A percentile compares a stretch with the other conserved stretches of the same genome.
Evolutionary conservation across 2,329 filamentous ascomycete species (phyloP).

Genomic region (Grosmannia clavigera): DNA sequence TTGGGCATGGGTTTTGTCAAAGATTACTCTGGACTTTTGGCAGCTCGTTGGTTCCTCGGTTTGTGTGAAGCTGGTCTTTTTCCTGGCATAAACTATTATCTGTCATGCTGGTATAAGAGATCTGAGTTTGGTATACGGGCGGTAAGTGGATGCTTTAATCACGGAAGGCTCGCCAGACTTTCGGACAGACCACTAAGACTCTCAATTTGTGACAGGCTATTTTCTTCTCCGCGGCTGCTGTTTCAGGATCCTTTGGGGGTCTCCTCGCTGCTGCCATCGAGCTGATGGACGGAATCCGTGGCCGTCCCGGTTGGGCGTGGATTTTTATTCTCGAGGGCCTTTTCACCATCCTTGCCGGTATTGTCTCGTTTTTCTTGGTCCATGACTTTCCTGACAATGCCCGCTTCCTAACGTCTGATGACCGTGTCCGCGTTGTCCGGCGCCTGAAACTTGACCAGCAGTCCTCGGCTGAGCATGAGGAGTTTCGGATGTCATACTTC

Average conservation of each 20-base stretch:
- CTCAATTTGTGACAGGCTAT: constrained; percentile 35
- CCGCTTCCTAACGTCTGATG: constrained; percentile 51
- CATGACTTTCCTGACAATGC: constrained; percentile 69
- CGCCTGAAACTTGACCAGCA: constrained; percentile 58
- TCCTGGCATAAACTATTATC: constrained; percentile 55
- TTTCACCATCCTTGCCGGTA: constrained; percentile 51
- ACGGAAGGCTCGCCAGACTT: too few relatives aligned
- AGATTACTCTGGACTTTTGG: constrained; percentile 52
- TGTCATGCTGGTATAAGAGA: constrained; percentile 69
- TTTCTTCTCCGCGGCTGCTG: constrained; percentile 68
- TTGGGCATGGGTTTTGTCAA: constrained; percentile 54
- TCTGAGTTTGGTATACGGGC: constrained; percentile 61
- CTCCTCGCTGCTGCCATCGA: constrained; percentile 57
- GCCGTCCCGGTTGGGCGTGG: constrained; percentile 43
- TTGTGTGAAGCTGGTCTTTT: constrained; percentile 65
- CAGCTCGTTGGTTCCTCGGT: constrained; percentile 59
- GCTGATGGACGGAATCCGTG: constrained; percentile 49
- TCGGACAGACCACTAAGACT: neutral
- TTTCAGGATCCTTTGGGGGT: constrained; percentile 63
- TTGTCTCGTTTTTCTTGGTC: constrained; percentile 58
- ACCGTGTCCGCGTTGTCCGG: constrained; percentile 55
- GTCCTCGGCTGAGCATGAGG: constrained; percentile 52
- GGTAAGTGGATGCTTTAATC: constrained; percentile 7
- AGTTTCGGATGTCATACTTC: constrained; percentile 58
- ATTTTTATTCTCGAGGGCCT: constrained; percentile 57